Conservation (phyloP, 2,329 filamentous ascomycete genomes). For the Phyllosticta citriasiana region DNA sequence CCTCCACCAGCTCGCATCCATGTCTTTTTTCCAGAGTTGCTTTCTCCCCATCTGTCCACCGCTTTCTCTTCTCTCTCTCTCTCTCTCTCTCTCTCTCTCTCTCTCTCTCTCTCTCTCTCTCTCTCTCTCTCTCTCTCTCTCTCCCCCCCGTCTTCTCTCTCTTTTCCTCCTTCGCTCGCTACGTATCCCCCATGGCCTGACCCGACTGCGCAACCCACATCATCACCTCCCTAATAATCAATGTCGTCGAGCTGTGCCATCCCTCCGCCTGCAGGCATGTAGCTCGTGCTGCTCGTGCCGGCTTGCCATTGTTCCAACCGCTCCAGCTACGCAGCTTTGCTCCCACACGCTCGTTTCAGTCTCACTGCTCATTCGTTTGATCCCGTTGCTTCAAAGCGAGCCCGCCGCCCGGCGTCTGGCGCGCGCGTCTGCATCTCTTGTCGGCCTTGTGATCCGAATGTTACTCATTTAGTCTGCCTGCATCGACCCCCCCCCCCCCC, state of each 20-base stretch:
- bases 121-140: not conserved
- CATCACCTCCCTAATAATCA: not conserved
- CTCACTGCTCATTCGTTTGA: constrained; percentile 22
- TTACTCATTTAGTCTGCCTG: constrained; percentile 27
- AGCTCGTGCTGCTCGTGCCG: constrained; percentile 6
- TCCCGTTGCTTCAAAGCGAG: constrained; percentile 14
- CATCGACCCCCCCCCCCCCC: constrained; percentile 14
- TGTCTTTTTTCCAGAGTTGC: constrained; percentile 9
- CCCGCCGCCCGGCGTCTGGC: constrained; percentile 10
- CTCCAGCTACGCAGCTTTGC: constrained; percentile 8
- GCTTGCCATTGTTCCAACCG: not conserved
- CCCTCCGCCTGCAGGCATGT: constrained; percentile 9
- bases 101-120: not conserved
- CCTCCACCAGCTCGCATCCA: constrained; percentile 7
- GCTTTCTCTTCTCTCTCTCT: constrained; percentile 3
- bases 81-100: not conserved
- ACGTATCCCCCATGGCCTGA: not conserved
- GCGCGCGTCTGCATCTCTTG: constrained; percentile 10
- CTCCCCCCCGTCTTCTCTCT: constrained; percentile 1
- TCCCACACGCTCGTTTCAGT: constrained; percentile 18
- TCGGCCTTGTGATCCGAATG: constrained; percentile 23
- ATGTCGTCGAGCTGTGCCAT: not conserved
- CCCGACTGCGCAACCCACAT: not conserved
- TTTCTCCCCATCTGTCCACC: not conserved
- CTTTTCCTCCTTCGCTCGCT: constrained; percentile 2